Evolutionary conservation across 1,284 basidiomycete species (phyloP).

Genomic region (Cutaneotrichosporon cavernicola): DNA sequence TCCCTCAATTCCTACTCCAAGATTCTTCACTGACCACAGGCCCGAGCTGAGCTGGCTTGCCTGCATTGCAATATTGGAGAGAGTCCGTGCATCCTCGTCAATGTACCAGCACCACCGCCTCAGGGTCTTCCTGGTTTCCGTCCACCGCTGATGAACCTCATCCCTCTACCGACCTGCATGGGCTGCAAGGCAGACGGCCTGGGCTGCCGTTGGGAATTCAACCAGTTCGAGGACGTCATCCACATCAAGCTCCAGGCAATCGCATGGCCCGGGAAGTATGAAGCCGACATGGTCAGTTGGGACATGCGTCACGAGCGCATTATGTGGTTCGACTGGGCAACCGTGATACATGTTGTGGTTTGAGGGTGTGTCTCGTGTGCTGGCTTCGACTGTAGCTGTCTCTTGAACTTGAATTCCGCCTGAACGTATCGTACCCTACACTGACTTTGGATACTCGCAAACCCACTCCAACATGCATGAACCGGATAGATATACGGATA

Average conservation of each 20-base stretch:
- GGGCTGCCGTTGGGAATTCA: not conserved
- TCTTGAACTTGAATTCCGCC: no score
- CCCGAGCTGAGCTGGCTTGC: not conserved
- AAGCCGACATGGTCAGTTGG: not conserved
- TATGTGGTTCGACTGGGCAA: conserved; percentile 7
- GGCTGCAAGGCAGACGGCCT: not conserved
- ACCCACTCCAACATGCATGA: not conserved
- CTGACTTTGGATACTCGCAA: not conserved
- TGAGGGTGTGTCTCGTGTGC: no score
- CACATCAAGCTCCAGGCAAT: conserved; percentile 2
- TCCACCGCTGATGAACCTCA: conserved; percentile 1
- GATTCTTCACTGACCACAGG: conserved; percentile 5
- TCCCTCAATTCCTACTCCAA: not conserved
- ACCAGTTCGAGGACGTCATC: not conserved
- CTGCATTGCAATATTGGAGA: not conserved
- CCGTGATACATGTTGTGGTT: no score
- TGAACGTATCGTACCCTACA: no score
- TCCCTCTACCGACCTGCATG: conserved; percentile 11
- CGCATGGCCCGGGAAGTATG: not conserved
- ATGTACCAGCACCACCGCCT: conserved; percentile 6
- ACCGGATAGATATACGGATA: not conserved
- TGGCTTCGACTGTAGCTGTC: no score
- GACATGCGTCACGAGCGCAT: not conserved
- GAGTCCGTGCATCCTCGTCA: not conserved
- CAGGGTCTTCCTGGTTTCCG: no score